Percentiles rank a stretch among this genome's conserved stretches.
Conservation (phyloP, 2,329 filamentous ascomycete genomes). For the Diaporthe helianthi region DNA sequence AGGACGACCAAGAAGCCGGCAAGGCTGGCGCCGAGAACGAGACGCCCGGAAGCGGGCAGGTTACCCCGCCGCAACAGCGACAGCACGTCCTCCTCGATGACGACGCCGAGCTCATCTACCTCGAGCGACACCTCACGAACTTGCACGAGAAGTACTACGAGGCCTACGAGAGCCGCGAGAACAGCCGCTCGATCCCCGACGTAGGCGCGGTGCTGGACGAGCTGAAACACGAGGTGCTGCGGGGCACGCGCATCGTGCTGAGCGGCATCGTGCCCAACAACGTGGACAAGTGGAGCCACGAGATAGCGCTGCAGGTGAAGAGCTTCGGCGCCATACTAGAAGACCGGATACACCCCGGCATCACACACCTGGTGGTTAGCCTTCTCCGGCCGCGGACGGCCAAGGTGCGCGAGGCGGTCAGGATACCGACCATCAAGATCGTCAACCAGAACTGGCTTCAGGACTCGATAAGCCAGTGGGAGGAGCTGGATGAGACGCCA, state of each 20-base stretch:
- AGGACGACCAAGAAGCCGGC: constrained; percentile 74
- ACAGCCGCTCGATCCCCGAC: constrained; percentile 74
- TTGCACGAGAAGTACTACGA: constrained; percentile 85
- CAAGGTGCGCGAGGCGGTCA: constrained; percentile 87
- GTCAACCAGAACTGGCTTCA: constrained; percentile 91
- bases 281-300: constrained; percentile 78
- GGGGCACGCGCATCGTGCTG: constrained; percentile 80
- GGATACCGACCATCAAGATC: constrained; percentile 83
- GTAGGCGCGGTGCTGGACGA: constrained; percentile 83
- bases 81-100: constrained; percentile 88
- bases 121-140: constrained; percentile 77
- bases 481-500: constrained; percentile 76
- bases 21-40: constrained; percentile 55
- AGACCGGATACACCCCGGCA: constrained; percentile 63
- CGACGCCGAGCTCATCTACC: constrained; percentile 79
- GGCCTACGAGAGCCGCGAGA: constrained; percentile 72
- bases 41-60: constrained; percentile 32
- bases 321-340: constrained; percentile 79
- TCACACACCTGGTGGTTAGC: constrained; percentile 79
- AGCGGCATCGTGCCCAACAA: constrained; percentile 89
- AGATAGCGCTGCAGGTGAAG: constrained; percentile 86
- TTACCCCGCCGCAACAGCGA: constrained; percentile 50
- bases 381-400: constrained; percentile 78
- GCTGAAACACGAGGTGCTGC: constrained; percentile 80
- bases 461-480: constrained; percentile 85